These are phyloP conservation scores for Aspergillus conjunctus DNA, from an alignment of 495 filamentous ascomycete genomes.

Conservation along the genomic window DNA sequence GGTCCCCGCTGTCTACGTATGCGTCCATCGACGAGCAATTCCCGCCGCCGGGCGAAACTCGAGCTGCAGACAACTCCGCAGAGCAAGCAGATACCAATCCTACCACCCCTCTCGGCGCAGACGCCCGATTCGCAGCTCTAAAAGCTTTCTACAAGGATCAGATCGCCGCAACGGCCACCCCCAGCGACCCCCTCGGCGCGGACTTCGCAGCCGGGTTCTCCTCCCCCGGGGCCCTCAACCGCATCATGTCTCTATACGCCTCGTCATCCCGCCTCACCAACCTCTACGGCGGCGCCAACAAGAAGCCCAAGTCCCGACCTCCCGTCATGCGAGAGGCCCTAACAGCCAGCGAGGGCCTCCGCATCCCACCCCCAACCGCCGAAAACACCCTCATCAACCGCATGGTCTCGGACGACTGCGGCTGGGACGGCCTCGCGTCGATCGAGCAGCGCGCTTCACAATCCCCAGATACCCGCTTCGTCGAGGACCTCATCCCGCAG, in stretches of 20 bases:
- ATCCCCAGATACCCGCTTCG: slow-evolving; percentile 55
- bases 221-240: slow-evolving; percentile 77
- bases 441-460: slow-evolving; percentile 53
- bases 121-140: slow-evolving; percentile 53
- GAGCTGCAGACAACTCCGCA: slow-evolving; percentile 17
- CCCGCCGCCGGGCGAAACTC: slow-evolving; percentile 18
- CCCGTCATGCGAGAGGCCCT: slow-evolving; percentile 78
- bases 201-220: slow-evolving; percentile 65
- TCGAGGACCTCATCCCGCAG: slow-evolving; percentile 72
- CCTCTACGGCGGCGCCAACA: slow-evolving; percentile 54
- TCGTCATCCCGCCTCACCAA: slow-evolving; percentile 48
- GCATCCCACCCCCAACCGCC: slow-evolving; percentile 51
- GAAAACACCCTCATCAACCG: slow-evolving; percentile 49
- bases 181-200: slow-evolving; percentile 50
- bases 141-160: slow-evolving; percentile 75
- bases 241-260: slow-evolving; percentile 91
- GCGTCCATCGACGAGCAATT: slow-evolving; percentile 40
- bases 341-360: slow-evolving; percentile 67
- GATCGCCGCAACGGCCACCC: slow-evolving; percentile 58
- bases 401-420: slow-evolving; percentile 46
- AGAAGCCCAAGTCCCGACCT: slow-evolving; percentile 67
- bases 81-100: slow-evolving; percentile 13
- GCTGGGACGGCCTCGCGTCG: slow-evolving; percentile 59
- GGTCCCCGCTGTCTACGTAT: slow-evolving; percentile 43
- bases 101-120: slow-evolving; percentile 35